Percentiles rank a stretch among this genome's conserved stretches.
phyloP scores from a whole-genome alignment of 1,139 yeast genomes.

The Scheffersomyces cryptocercus region DNA sequence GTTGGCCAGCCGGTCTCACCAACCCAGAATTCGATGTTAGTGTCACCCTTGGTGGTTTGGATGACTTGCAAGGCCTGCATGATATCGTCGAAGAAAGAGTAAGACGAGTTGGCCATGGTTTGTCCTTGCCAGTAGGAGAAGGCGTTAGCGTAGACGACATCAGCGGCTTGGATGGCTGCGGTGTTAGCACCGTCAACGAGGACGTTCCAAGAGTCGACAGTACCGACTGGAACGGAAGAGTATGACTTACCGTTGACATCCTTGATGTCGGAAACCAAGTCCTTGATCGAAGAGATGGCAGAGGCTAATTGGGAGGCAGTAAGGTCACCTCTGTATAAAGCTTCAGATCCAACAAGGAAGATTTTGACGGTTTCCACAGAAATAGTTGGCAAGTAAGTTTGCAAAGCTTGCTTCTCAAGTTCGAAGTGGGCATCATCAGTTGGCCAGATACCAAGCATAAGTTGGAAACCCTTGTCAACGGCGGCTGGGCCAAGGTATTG shows the following conservation, averaged over 20 bases:
- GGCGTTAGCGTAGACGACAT: constrained; percentile 87
- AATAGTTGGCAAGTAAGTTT: constrained; percentile 66
- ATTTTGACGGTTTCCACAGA: constrained; percentile 68
- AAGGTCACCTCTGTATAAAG: constrained; percentile 82
- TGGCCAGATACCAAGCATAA: constrained; percentile 90
- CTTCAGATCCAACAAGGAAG: constrained; percentile 88
- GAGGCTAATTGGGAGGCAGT: constrained; percentile 67
- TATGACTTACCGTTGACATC: constrained; percentile 84
- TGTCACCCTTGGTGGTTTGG: constrained; percentile 81
- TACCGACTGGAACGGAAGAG: constrained; percentile 74
- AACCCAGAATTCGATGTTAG: constrained; percentile 86
- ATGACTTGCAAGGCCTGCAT: constrained; percentile 92
- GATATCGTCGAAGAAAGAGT: constrained; percentile 91
- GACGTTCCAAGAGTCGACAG: constrained; percentile 95
- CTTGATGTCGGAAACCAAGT: constrained; percentile 54
- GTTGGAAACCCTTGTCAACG: constrained; percentile 67
- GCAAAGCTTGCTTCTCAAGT: constrained; percentile 70
- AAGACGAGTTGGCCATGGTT: constrained; percentile 74
- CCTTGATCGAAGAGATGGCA: constrained; percentile 60
- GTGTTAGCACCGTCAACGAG: constrained; percentile 73
- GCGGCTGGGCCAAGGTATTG: constrained; percentile 85
- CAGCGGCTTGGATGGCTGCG: constrained; percentile 76
- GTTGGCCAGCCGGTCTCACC: constrained; percentile 99
- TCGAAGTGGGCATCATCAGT: constrained; percentile 72
- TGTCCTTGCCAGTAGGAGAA: constrained; percentile 99